phyloP scores from a whole-genome alignment of 2,329 filamentous ascomycete species.

The Fusarium subtropicale region DNA sequence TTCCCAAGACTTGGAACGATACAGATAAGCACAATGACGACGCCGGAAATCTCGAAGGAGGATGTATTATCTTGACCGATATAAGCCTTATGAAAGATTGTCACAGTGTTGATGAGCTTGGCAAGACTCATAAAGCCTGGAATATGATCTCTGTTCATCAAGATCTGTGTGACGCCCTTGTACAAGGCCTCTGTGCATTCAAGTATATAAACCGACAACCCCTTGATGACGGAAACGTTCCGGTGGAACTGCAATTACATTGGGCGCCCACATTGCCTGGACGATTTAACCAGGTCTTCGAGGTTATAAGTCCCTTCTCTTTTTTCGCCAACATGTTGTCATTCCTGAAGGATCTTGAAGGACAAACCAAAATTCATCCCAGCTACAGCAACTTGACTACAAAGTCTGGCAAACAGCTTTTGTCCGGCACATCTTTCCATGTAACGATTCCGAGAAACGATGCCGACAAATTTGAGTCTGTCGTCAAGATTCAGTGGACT shows the following conservation, averaged over 20 bases:
- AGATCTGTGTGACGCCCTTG: not conserved
- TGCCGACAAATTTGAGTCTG: not conserved
- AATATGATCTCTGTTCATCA: conserved; percentile 9
- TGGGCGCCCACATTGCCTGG: conserved; percentile 7
- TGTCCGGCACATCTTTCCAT: not conserved
- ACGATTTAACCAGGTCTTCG: not conserved
- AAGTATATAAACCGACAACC: not conserved
- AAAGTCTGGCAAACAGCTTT: not conserved
- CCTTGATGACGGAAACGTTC: not conserved
- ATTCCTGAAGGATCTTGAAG: no score
- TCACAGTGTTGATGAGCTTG: rapidly evolving
- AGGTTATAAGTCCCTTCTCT: no score
- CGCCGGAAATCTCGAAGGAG: rapidly evolving
- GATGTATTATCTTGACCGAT: not conserved
- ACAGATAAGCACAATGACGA: not conserved
- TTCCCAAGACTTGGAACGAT: conserved; percentile 2
- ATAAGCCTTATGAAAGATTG: rapidly evolving
- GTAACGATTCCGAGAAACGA: not conserved
- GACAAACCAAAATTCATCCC: no score
- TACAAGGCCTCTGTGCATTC: not conserved
- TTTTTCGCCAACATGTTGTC: no score
- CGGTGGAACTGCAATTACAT: conserved; percentile 2
- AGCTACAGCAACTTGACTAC: not conserved
- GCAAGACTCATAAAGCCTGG: conserved; percentile 7
- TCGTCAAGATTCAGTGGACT: conserved; percentile 7